Percentiles rank a stretch among this genome's conserved stretches.
Evolutionary conservation across 257 asterid species (phyloP).

Genomic region (Datura wrightii): DNA sequence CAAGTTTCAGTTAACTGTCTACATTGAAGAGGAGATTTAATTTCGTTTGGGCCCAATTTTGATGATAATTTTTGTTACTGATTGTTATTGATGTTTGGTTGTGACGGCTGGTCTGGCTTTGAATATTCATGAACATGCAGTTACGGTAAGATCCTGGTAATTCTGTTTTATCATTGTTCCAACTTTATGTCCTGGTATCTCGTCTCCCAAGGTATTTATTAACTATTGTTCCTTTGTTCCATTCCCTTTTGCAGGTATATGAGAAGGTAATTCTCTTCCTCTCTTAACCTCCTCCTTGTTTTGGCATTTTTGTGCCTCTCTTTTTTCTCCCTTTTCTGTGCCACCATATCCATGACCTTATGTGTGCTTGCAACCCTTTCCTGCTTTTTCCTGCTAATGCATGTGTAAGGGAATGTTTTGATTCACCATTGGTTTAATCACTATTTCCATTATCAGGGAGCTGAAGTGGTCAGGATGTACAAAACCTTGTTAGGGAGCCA

Average conservation of each 20-base stretch:
- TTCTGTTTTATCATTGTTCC: constrained; percentile 26
- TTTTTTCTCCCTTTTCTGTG: neutral
- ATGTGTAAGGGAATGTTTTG: constrained; percentile 26
- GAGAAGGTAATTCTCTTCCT: constrained; percentile 58
- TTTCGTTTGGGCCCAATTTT: constrained; percentile 13
- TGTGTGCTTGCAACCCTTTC: constrained; percentile 1
- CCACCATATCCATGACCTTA: neutral
- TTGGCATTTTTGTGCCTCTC: neutral
- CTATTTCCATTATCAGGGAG: constrained; percentile 60
- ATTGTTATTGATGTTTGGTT: constrained; percentile 36
- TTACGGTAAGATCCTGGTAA: constrained; percentile 59
- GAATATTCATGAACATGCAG: constrained; percentile 57
- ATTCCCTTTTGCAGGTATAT: constrained; percentile 59
- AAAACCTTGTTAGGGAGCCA: constrained; percentile 73
- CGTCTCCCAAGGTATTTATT: constrained; percentile 35
- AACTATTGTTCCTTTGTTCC: constrained; percentile 35
- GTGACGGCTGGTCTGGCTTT: constrained; percentile 41
- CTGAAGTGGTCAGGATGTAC: constrained; percentile 94
- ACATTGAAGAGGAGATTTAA: constrained; percentile 19
- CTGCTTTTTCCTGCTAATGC: constrained; percentile 21
- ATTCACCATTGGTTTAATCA: constrained; percentile 26
- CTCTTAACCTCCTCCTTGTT: neutral
- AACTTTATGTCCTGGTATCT: constrained; percentile 21
- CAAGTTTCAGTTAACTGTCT: constrained; percentile 42
- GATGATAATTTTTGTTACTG: constrained; percentile 31